A percentile compares a stretch with the other conserved stretches of the same genome.
Evolutionary conservation across 2,329 filamentous ascomycete genomes (phyloP).

Genomic region (Paecilomyces fulvus): DNA sequence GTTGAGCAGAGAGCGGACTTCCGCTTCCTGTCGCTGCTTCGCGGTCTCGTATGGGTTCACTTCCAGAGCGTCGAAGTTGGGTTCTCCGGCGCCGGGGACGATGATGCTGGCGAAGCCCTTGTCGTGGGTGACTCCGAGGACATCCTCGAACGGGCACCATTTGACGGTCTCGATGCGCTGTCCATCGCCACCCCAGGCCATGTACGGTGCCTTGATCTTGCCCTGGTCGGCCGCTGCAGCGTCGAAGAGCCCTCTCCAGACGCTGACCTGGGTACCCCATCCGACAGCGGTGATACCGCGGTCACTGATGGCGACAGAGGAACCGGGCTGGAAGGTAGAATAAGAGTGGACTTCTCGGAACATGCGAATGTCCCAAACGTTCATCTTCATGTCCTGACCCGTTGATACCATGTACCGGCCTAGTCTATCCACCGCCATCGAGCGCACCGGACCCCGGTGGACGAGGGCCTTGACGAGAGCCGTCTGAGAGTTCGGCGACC

Average conservation of each 20-base stretch:
- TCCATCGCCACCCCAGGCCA: constrained; percentile 85
- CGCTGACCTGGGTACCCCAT: constrained; percentile 78
- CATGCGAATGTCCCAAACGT: constrained; percentile 93
- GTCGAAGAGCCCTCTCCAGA: constrained; percentile 86
- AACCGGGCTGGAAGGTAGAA: constrained; percentile 71
- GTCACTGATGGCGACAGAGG: constrained; percentile 81
- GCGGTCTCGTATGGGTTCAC: constrained; percentile 89
- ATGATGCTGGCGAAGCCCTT: constrained; percentile 83
- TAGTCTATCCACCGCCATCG: constrained; percentile 76
- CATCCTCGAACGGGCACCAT: constrained; percentile 94
- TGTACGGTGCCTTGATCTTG: constrained; percentile 81
- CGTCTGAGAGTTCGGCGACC: constrained; percentile 84
- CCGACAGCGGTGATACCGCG: constrained; percentile 79
- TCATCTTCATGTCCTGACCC: constrained; percentile 82
- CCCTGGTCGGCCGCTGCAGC: constrained; percentile 62
- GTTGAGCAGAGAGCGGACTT: constrained; percentile 83
- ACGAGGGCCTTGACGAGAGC: constrained; percentile 86
- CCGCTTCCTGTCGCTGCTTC: constrained; percentile 85
- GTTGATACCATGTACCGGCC: constrained; percentile 94
- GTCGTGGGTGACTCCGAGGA: constrained; percentile 77
- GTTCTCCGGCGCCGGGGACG: constrained; percentile 88
- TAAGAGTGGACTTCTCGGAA: constrained; percentile 90
- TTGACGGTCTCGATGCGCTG: constrained; percentile 68
- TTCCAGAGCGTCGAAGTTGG: constrained; percentile 92
- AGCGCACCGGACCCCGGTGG: constrained; percentile 80